These are phyloP conservation scores for Ustilago cynodontis DNA, from an alignment of 1,284 basidiomycete genomes.

Conservation along the genomic window DNA sequence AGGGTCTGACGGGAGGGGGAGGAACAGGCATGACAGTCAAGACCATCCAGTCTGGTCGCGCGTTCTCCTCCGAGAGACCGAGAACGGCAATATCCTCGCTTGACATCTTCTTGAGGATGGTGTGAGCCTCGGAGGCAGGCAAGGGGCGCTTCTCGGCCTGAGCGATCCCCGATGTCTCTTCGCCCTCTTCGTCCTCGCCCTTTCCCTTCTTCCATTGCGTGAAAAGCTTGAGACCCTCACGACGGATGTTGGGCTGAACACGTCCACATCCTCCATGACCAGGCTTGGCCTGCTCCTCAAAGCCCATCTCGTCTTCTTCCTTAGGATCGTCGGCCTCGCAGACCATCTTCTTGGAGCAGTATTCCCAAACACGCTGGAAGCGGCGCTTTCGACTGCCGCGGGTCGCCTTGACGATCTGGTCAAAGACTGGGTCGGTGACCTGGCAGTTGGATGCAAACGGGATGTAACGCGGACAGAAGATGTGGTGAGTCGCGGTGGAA, in stretches of 20 bases:
- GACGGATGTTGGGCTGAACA: conserved; percentile 88
- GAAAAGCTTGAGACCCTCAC: conserved; percentile 95
- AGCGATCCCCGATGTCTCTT: conserved; percentile 71
- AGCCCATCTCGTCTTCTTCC: conserved; percentile 67
- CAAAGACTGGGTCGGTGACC: conserved; percentile 65
- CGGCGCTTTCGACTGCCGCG: conserved; percentile 62
- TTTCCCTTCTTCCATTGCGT: conserved; percentile 94
- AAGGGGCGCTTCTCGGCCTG: conserved; percentile 92
- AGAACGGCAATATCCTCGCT: conserved; percentile 92
- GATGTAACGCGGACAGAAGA: not conserved
- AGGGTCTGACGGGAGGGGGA: conserved; percentile 96
- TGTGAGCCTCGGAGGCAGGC: conserved; percentile 86
- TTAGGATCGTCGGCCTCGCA: conserved; percentile 77
- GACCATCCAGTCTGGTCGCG: conserved; percentile 99
- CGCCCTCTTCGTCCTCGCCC: conserved; percentile 82
- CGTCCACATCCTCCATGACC: conserved; percentile 94
- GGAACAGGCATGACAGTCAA: conserved; percentile 97
- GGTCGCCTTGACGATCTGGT: conserved; percentile 61
- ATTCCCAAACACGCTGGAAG: conserved; percentile 68
- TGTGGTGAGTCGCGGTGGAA: not conserved
- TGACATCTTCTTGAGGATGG: conserved; percentile 74
- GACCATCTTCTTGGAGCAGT: conserved; percentile 66
- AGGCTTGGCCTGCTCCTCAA: conserved; percentile 71
- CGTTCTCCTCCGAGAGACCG: conserved; percentile 94
- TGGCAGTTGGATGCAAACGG: not conserved